Base-by-base conservation (phyloP, 345 rosid species). In the Euphorbia pulcherrima region DNA sequence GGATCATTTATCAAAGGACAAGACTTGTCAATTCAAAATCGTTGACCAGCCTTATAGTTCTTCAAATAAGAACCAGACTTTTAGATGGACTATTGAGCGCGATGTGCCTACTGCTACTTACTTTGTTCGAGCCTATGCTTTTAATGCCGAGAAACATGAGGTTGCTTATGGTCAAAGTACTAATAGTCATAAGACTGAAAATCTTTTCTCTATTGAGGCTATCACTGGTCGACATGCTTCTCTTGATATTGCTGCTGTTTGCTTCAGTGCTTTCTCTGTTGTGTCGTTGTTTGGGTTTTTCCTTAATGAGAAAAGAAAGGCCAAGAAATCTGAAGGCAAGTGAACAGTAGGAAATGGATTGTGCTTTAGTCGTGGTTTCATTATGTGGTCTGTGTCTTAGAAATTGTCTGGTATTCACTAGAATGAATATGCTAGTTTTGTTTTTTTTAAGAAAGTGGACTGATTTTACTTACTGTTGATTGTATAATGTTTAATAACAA, bases 61-160 rank as follows among this genome's bases (percentile, higher is more conserved):
- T 13, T 20, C 66, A 55, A 78, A 24, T 64, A 62, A 62, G 28
- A 56, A 37, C 74, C 81, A 85, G 21, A 67, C 76, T 68, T 63
- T 64, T 17, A 81, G 82, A 20, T 85, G 87, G 86, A 58, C 50
- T 54, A 16, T 90, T 68, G 77, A 77, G 75, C 79, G 71, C 0
- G 87, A 88, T 62, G 77, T 81, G 59, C 92, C 97, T 2, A 64
- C 78, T 0, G 94, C 82, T 40, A 83, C 90, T 12, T 90, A 76
- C 89, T 90, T 88, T 60, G 75, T 87, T 4, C 92, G 97, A 26
- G 97, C 71, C 77, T 90, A 90, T 30, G 94, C 79, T 24, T 17
- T 52, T 47, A 68, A 83, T 70, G 63, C 74, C 1, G 62, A 63
- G 1, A 82, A 37, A 5, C 23, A 57, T 0, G 72, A 75, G 72